Evolutionary conservation across 257 asterid species (phyloP).

Genomic region (Vinca minor): DNA sequence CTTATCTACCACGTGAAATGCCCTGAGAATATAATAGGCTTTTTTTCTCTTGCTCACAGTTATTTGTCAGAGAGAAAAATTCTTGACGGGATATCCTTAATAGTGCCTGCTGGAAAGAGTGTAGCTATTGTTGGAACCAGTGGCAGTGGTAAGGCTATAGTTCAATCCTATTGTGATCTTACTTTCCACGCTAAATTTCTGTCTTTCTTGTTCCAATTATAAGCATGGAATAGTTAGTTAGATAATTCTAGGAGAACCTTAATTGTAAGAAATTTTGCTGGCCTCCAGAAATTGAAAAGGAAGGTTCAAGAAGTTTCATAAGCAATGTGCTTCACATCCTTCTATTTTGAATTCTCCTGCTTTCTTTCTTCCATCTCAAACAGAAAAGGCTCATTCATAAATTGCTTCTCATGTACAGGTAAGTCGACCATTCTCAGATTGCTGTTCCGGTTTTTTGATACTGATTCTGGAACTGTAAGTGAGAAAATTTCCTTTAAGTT

Average conservation of each 20-base stretch:
- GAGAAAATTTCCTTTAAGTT: slow-evolving; percentile 1
- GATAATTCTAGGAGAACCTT: neutral
- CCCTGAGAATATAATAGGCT: slow-evolving; percentile 9
- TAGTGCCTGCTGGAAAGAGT: slow-evolving; percentile 94
- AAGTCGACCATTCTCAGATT: slow-evolving; percentile 92
- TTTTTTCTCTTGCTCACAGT: slow-evolving; percentile 33
- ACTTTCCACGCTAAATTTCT: slow-evolving; percentile 2
- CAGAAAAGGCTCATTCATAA: slow-evolving; percentile 5
- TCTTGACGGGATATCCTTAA: slow-evolving; percentile 81
- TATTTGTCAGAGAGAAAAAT: slow-evolving; percentile 83
- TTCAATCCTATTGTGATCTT: slow-evolving; percentile 11
- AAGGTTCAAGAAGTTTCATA: neutral
- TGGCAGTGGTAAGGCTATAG: slow-evolving; percentile 76
- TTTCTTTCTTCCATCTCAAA: neutral
- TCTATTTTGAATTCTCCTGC: slow-evolving; percentile 1
- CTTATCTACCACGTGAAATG: slow-evolving; percentile 2
- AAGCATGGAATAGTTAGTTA: neutral
- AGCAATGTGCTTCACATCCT: neutral
- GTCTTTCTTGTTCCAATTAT: neutral
- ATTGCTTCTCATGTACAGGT: slow-evolving; percentile 43
- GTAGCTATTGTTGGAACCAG: slow-evolving; percentile 99
- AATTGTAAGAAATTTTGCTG: neutral
- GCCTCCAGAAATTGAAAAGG: neutral
- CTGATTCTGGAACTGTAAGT: slow-evolving; percentile 79
- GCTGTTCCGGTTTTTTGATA: slow-evolving; percentile 84